These are phyloP conservation scores for Selenicereus undatus DNA, from an alignment of 148 eudicot species.

Conservation along the genomic window DNA sequence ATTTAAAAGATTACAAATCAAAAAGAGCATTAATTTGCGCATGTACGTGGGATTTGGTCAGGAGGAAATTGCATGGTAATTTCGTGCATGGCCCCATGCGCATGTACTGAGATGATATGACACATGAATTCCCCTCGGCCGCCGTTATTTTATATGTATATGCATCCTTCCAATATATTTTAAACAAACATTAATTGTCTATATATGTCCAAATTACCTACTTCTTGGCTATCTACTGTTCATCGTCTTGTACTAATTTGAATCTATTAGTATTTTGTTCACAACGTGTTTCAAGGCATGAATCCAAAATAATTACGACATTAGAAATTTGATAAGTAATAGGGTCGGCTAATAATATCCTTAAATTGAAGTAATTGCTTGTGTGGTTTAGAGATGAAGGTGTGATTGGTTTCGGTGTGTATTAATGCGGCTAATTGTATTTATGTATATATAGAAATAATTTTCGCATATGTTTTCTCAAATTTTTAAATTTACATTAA, in stretches of 20 bases:
- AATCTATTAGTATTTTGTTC: not conserved
- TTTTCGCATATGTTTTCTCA: too few species aligned
- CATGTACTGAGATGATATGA: slow-evolving; percentile 1
- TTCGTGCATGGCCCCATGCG: slow-evolving; percentile 30
- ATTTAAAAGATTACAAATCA: too few species aligned
- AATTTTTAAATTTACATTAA: too few species aligned
- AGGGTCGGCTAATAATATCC: not conserved
- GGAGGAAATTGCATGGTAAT: slow-evolving; percentile 63
- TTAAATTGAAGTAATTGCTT: not conserved
- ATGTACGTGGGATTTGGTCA: slow-evolving; percentile 17
- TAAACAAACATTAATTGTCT: not conserved
- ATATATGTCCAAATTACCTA: not conserved
- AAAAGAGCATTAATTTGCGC: not conserved
- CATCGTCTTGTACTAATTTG: not conserved
- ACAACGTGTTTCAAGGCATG: not conserved
- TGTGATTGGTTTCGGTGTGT: not conserved
- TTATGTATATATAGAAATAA: too few species aligned
- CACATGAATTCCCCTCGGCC: not conserved
- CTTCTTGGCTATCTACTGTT: not conserved
- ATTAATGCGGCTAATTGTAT: too few species aligned
- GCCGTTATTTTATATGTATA: not conserved
- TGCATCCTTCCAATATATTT: not conserved
- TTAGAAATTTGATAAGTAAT: too few species aligned
- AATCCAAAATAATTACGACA: not conserved
- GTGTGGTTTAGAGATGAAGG: too few species aligned